phyloP scores from a whole-genome alignment of 139 green algal species.

The Edaphochlamys debaryana region DNA sequence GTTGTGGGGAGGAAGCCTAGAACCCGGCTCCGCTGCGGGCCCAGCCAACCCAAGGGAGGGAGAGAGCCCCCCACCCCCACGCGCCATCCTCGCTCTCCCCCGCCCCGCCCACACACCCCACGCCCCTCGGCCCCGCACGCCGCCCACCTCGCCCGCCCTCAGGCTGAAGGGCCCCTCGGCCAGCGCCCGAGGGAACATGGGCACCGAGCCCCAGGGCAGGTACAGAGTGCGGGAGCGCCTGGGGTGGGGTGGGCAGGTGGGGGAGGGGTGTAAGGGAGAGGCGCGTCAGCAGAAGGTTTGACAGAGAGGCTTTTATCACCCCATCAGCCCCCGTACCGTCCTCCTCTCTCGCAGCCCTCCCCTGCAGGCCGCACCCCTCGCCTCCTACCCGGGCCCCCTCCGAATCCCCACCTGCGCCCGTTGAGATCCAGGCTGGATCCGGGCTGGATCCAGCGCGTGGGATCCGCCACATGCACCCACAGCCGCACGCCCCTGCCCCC shows the following conservation, averaged over 20 bases:
- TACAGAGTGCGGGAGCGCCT: slow-evolving; percentile 88
- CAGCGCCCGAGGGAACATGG: slow-evolving; percentile 88
- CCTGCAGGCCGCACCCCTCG: no score
- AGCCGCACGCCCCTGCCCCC: slow-evolving; percentile 62
- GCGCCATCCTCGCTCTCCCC: no score
- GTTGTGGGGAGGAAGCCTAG: no score
- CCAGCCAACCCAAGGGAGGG: no score
- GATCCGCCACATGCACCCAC: slow-evolving; percentile 95
- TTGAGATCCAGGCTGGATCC: slow-evolving; percentile 70
- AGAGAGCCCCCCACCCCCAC: no score
- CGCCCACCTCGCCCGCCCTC: slow-evolving; percentile 23
- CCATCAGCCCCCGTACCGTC: no score
- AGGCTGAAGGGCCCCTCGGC: slow-evolving; percentile 86
- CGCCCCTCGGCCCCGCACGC: neutral
- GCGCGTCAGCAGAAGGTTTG: no score
- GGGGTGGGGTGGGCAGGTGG: no score
- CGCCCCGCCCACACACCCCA: neutral
- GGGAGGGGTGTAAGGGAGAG: no score
- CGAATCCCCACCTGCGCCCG: slow-evolving; percentile 61
- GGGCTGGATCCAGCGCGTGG: slow-evolving; percentile 72
- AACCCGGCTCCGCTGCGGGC: neutral
- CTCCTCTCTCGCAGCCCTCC: no score
- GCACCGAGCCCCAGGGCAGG: slow-evolving; percentile 76
- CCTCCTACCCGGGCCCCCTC: no score
- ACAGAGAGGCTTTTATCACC: no score